Percentiles rank a stretch among this genome's conserved stretches.
phyloP scores from a whole-genome alignment of 257 asterid species.

The Primulina eburnea region DNA sequence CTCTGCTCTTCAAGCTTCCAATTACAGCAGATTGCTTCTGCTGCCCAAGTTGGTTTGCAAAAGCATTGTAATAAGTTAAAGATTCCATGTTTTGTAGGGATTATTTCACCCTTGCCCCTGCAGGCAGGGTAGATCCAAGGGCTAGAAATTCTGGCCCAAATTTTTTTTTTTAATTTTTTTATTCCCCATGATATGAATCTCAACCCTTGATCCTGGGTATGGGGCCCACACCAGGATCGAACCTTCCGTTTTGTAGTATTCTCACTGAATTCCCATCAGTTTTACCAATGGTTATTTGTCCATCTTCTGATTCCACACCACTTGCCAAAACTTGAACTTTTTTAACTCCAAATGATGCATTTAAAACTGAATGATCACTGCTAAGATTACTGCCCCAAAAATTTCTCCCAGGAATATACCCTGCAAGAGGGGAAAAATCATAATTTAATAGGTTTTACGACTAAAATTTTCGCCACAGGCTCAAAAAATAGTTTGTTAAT shows the following conservation, averaged over 20 bases:
- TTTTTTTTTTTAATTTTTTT: too few relatives aligned
- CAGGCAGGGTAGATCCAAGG: too few relatives aligned
- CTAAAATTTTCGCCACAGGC: not conserved
- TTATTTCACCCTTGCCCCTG: too few relatives aligned
- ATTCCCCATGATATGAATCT: too few relatives aligned
- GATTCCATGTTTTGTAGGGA: too few relatives aligned
- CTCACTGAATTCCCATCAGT: slow-evolving; percentile 49
- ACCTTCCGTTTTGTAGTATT: slow-evolving; percentile 53
- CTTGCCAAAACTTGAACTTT: slow-evolving; percentile 42
- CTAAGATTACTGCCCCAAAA: slow-evolving; percentile 70
- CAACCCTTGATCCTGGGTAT: too few relatives aligned
- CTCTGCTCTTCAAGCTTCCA: slow-evolving; percentile 71
- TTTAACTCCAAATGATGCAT: slow-evolving; percentile 34
- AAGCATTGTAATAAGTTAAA: slow-evolving; percentile 40
- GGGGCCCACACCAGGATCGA: too few relatives aligned
- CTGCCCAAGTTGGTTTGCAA: slow-evolving; percentile 52
- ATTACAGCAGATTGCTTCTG: slow-evolving; percentile 58
- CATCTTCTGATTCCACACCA: slow-evolving; percentile 61
- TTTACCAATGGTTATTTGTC: slow-evolving; percentile 36
- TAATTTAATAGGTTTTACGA: not conserved
- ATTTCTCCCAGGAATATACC: slow-evolving; percentile 72
- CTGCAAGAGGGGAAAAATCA: slow-evolving; percentile 30
- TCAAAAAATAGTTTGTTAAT: too few relatives aligned
- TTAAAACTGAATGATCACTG: slow-evolving; percentile 38
- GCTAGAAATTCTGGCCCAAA: too few relatives aligned